Evolutionary conservation across 805 yeast genomes (phyloP), one percentile per base, ranked within the genome.

Genomic region (Millerago galiae): DNA sequence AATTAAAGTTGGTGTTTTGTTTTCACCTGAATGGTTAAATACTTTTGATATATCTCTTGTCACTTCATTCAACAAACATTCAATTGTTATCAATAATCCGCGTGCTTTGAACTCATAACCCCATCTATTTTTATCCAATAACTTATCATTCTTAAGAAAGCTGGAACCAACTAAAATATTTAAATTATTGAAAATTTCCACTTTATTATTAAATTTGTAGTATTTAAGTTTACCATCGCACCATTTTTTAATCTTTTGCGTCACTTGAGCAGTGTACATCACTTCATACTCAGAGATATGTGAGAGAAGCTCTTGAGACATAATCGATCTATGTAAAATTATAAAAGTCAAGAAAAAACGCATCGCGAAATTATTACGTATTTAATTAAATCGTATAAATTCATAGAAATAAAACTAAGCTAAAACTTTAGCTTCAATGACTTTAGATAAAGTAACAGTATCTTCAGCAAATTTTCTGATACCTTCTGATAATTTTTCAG

Each of bases 401-500:
- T 29, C 34, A 26, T 26, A 29, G 17, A 21, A n/a, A 28, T 10
- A 32, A 18, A 16, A 32, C 14, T 55, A 67, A 50, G 67, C 68
- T 54, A 69, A 59, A 51, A 79, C 68, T 63, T 72, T 80, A 56
- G 73, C 65, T 64, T 79, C 79, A 65, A 85, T 75, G 61, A 79
- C 71, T 47, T 74, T 67, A 66, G 79, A 69, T 64, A 93, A 77
- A 43, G 96, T 82, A 57, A 71, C 80, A 59, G 95, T 83, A 67
- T 93, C 99, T 66, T 84, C 91, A 58, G 96, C 86, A 70, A 93
- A 93, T 67, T 81, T 80, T 77, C 98, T 85, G 73, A 93, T 93
- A 79, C 99, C 99, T 65, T 93, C 96, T 57, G 96, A 71, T 64
- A 93, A 79, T 76, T 93, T 93, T 74, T 88, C 97, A 53, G 96